These are phyloP conservation scores for Talaromyces sp. DNA, from an alignment of 2,329 filamentous ascomycete genomes.

Conservation along the genomic window DNA sequence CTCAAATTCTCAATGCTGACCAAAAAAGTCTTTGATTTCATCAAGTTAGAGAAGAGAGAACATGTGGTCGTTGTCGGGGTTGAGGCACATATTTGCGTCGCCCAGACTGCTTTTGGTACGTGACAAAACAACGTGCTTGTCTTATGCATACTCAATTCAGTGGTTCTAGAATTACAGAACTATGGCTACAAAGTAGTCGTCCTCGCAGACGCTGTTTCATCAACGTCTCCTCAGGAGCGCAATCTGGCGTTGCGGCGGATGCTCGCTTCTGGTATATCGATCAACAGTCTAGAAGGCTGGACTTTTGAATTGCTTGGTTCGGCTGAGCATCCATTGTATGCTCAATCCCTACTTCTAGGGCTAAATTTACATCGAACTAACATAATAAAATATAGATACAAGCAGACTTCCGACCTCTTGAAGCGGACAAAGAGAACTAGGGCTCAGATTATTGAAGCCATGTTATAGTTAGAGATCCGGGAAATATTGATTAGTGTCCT, in stretches of 20 bases:
- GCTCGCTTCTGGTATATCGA: constrained; percentile 1
- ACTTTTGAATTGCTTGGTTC: constrained; percentile 6
- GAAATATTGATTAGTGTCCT: background rate
- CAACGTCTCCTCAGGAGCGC: constrained; percentile 1
- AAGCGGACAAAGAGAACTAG: background rate
- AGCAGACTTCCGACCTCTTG: background rate
- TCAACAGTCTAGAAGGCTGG: constrained; percentile 13
- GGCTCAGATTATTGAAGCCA: constrained; percentile 2
- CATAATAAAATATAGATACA: background rate
- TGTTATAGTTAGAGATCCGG: background rate
- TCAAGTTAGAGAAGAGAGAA: background rate
- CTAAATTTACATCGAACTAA: background rate
- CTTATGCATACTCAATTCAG: background rate
- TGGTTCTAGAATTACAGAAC: background rate
- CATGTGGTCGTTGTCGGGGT: background rate
- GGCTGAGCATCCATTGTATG: constrained; percentile 4
- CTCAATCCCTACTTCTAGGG: background rate
- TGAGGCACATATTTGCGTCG: constrained; percentile 4
- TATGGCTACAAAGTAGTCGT: constrained; percentile 13
- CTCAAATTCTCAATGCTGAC: constrained; percentile 3
- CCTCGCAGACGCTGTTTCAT: constrained; percentile 13
- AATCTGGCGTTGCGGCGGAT: constrained; percentile 10
- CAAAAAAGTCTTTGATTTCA: background rate
- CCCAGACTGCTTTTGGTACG: constrained; percentile 7
- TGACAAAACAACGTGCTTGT: background rate